Evolutionary conservation across 106 monocot species (phyloP), one percentile per base, ranked within the genome.

Genomic region (Xerophyta viscosa): DNA sequence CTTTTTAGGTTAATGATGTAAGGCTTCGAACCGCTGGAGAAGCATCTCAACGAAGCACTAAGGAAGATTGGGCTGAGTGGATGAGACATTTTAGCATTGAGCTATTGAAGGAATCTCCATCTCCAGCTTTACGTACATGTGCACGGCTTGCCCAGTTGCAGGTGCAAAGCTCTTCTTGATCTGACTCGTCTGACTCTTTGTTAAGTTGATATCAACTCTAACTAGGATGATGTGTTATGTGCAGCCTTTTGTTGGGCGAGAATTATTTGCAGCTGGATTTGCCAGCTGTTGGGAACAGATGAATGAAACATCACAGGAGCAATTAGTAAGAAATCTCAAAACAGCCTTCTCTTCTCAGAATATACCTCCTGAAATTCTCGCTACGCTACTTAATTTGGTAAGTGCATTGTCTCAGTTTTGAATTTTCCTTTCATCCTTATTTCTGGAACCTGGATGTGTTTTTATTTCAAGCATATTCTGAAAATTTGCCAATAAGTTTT

Each of bases 21-120:
- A 69, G 86, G 46, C 57, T 98, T 33, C 79, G 98, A 60, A 85
- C 73, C 57, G 98, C 98, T 50, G 90, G 98, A 1, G 98, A 98
- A 58, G 98, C 86, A 45, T 98, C 98, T 18, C 98, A 98, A 46
- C 71, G 98, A 50, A 98, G 98, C 65, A 98, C 98, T 3, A 98
- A 77, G 48, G 98, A 98, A 74, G 98, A 98, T 41, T 98, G 98
- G 98, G 98, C 98, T 41, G 98, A 98, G 63, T 98, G 98, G 98
- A 98, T 98, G 98, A 79, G 98, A 49, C 98, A 98, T 74, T 98
- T 98, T 66, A 98, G 89, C 52, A 98, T 90, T 58, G 98, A 90
- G 67, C 79, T 98, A 24, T 82, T 98, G 22, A 98, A 86, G 65
- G 98, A 98, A 57, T 98, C 98, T 46, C 98, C 98, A 56, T 82